These are phyloP conservation scores for sweet orange (Citrus sinensis) DNA, from an alignment of 345 rosid genomes.

Conservation along the genomic window DNA sequence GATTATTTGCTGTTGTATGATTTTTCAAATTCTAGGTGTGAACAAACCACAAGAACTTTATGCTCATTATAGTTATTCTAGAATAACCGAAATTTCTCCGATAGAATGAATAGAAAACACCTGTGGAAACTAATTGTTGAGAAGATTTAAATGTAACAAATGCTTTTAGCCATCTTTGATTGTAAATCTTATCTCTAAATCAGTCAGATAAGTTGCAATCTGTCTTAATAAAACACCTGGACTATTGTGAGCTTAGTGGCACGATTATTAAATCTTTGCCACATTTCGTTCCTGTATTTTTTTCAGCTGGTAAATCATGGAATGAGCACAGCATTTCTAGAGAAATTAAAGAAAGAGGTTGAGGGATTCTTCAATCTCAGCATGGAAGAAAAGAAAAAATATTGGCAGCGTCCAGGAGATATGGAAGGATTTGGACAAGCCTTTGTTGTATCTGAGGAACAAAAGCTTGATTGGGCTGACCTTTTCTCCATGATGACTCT, in stretches of 20 bases:
- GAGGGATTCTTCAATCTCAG: constrained; percentile 28
- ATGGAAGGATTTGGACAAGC: constrained; percentile 31
- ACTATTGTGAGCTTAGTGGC: neutral
- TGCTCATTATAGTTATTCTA: neutral
- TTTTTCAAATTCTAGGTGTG: neutral
- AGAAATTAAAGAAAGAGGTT: constrained; percentile 10
- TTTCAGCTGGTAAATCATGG: constrained; percentile 20
- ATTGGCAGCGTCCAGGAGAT: constrained; percentile 24
- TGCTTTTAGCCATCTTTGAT: neutral
- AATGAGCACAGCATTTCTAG: constrained; percentile 9
- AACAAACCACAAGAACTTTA: neutral
- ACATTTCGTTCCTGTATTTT: neutral
- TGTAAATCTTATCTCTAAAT: neutral
- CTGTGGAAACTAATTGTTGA: no score
- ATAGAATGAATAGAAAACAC: no score
- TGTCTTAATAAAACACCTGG: neutral
- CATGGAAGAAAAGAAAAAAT: constrained; percentile 28
- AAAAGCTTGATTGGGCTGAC: constrained; percentile 33
- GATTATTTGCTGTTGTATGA: no score
- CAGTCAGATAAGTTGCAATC: neutral
- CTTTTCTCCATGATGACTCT: constrained; percentile 21
- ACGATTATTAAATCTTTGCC: neutral
- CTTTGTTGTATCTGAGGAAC: constrained; percentile 21
- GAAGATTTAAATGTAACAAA: neutral
- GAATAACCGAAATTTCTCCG: neutral